Evolutionary conservation across 306 rosid species (phyloP), one percentile per base, ranked within the genome.

Genomic region (Gillenia trifoliata): DNA sequence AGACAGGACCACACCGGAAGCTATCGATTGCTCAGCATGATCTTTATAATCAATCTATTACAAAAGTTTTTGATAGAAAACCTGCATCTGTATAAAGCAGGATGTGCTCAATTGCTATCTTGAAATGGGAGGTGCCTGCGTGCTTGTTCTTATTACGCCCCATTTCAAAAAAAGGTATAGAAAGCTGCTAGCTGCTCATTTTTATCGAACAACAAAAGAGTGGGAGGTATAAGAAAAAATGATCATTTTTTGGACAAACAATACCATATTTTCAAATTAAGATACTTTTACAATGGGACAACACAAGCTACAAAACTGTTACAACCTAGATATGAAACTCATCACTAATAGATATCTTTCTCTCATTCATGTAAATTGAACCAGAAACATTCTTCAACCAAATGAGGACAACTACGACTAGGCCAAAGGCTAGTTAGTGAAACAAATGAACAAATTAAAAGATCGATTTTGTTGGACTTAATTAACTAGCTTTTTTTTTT

Each of bases 1-100:
- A 69, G 50, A 40, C 38, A 43, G 68, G 70, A 69, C 72, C 77
- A 74, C 83, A n/a, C 36, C 28, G 59, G 40, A 55, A 57, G 43
- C 61, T 19, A 43, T 30, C 60, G 78, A 73, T 66, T 73, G 30
- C 70, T 29, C 34, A 47, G 6, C 76, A 61, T 20, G 49, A 77
- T 49, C 49, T 17, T 63, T 13, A 25, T 34, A 45, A 45, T 60
- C 41, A 33, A 11, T 61, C 36, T 5, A 40, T 41, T 9, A 22
- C 4, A 7, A 28, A 72, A 75, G 65, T 52, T 11, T 64, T 23
- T 11, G 17, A 67, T 4, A 25, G 15, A 56, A 52, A 45, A 2
- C 25, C 72, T 33, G 41, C 43, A 64, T 64, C 2, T 64, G 43
- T 31, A 31, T 64, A 64, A 63, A 31, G 68, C 26, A 16, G 6